A percentile compares a stretch with the other conserved stretches of the same genome.
Conservation (phyloP, 768 basidiomycete species). For the Rhodotorula toruloides region DNA sequence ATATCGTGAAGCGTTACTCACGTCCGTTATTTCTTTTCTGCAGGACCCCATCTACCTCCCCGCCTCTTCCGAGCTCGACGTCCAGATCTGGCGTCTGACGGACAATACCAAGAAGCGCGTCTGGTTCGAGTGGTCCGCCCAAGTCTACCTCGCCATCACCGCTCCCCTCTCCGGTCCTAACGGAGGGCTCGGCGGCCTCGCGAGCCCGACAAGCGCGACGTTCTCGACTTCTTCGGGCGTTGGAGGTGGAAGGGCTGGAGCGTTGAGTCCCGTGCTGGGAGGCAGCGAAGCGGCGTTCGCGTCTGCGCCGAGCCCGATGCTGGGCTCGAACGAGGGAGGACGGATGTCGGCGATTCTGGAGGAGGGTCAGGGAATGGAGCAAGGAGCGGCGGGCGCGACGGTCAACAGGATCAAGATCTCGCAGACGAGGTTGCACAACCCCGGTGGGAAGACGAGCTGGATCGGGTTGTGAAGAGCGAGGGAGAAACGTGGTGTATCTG, state of each 20-base stretch:
- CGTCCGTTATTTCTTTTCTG: no score
- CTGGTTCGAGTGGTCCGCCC: slow-evolving; percentile 99
- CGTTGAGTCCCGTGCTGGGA: slow-evolving; percentile 4
- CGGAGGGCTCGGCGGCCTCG: slow-evolving; percentile 33
- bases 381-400: slow-evolving; percentile 11
- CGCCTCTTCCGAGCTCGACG: slow-evolving; percentile 81
- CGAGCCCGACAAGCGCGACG: slow-evolving; percentile 41
- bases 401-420: slow-evolving; percentile 69
- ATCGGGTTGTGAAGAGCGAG: slow-evolving; percentile 2
- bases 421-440: slow-evolving; percentile 87
- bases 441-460: slow-evolving; percentile 60
- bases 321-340: slow-evolving; percentile 10
- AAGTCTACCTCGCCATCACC: slow-evolving; percentile 63
- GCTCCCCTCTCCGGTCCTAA: slow-evolving; percentile 42
- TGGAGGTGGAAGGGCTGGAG: neutral
- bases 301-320: slow-evolving; percentile 33
- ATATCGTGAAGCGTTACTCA: no score
- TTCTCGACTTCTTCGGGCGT: slow-evolving; percentile 17
- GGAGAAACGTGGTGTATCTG: no score
- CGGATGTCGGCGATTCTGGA: slow-evolving; percentile 32
- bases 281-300: slow-evolving; percentile 27
- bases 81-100: slow-evolving; percentile 89
- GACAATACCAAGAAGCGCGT: slow-evolving; percentile 67
- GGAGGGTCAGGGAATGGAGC: slow-evolving; percentile 16
- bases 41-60: slow-evolving; percentile 93